Base-by-base conservation (phyloP, 345 rosid genomes). In the Aquilaria sinensis region DNA sequence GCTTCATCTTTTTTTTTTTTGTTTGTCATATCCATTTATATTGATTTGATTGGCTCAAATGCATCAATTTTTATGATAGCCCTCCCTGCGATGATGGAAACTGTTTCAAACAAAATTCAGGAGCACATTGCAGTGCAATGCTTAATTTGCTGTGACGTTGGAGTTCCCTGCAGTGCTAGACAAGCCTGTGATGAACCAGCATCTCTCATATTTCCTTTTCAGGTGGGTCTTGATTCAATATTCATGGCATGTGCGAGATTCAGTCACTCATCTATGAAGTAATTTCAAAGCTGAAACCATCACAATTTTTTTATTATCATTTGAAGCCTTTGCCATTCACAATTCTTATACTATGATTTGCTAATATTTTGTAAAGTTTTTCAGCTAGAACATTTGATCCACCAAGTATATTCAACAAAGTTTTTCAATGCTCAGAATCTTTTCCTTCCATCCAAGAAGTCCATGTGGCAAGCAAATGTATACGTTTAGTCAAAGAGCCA, bases 131-230 rank as follows among this genome's bases (percentile, higher is more conserved):
- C 86, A 54, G 96, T 87, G 51, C 93, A 78, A 64, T 95, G 96
- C 73, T 93, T 91, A 47, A 57, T 91, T 56, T 95, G 99, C 76
- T 95, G 97, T 70, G 99, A 95, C 58, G 92, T 87, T 12, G 97
- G 99, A 74, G 65, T 83, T 55, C 91, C 97, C 12, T 95, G 99
- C 77, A 66, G 77, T 56, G 96, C 92, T 43, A 84, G 88, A 60
- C 99, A 83, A 74, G 87, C 93, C 75, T 95, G 99, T 71, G 67
- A 74, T 33, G 94, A 95, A 67, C 96, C 96, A 61, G 85, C 99
- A 37, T 85, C 93, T 62, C 88, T 95, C 71, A 95, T 91, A 67
- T 95, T 91, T 66, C 85, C 91, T 68, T 95, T 95, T 79, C 97
- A 91, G 96, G 99, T 95, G 51, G 63, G 83, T 65, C 53, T 63